A percentile compares a stretch with the other conserved stretches of the same genome.
Evolutionary conservation across 1,284 basidiomycete genomes (phyloP).

Genomic region (Heterobasidion irregulare): DNA sequence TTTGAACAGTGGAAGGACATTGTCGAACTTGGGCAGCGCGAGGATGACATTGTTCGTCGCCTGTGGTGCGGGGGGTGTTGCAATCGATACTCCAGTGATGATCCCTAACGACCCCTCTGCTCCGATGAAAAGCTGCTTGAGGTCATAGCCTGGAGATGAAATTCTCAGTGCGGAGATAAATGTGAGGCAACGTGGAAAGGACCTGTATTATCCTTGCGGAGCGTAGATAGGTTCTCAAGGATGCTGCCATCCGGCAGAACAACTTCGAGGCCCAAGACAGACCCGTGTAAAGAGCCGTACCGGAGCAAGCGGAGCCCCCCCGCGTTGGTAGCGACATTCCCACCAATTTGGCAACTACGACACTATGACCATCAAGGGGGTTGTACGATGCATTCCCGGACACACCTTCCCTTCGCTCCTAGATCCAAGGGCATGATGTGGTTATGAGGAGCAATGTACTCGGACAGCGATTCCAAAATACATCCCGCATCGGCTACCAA

Average conservation of each 20-base stretch:
- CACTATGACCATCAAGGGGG: neutral
- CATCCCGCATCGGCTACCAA: slow-evolving; percentile 87
- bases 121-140: slow-evolving; percentile 98
- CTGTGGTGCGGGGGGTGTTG: slow-evolving; percentile 86
- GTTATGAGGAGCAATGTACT: slow-evolving; percentile 80
- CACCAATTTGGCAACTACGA: slow-evolving; percentile 90
- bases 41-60: slow-evolving; percentile 77
- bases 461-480: slow-evolving; percentile 86
- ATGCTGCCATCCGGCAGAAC: slow-evolving; percentile 97
- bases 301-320: slow-evolving; percentile 91
- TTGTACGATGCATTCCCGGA: slow-evolving; percentile 4
- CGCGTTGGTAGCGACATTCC: slow-evolving; percentile 96
- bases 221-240: slow-evolving; percentile 72
- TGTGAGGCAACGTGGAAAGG: slow-evolving; percentile 13
- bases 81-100: slow-evolving; percentile 92
- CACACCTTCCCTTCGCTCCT: slow-evolving; percentile 92
- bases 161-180: neutral
- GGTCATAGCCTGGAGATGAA: slow-evolving; percentile 73
- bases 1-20: slow-evolving; percentile 64
- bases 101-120: slow-evolving; percentile 95
- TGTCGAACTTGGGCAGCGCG: slow-evolving; percentile 66
- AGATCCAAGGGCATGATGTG: slow-evolving; percentile 98
- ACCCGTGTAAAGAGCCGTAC: slow-evolving; percentile 94
- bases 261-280: slow-evolving; percentile 94
- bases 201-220: slow-evolving; percentile 99